Percentiles rank a stretch among this genome's conserved stretches.
phyloP scores from a whole-genome alignment of 768 basidiomycete species.

The Collybia mongolica region DNA sequence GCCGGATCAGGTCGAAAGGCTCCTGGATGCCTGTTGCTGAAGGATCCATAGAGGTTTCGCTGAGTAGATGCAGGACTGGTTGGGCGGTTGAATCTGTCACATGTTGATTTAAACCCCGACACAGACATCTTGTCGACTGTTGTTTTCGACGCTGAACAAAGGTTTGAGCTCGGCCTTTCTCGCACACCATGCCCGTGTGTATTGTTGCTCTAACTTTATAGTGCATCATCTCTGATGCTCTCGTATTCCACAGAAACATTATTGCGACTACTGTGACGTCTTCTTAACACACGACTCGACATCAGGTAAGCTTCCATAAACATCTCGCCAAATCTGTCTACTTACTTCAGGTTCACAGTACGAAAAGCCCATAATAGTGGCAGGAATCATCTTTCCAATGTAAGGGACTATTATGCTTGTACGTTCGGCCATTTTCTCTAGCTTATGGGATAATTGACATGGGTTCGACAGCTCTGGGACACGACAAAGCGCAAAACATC shows the following conservation, averaged over 20 bases:
- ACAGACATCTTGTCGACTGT: constrained; percentile 9
- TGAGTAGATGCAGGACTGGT: constrained; percentile 22
- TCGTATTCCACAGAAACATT: constrained; percentile 68
- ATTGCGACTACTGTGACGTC: constrained; percentile 93
- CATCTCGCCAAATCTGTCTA: constrained; percentile 4
- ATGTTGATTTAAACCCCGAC: constrained; percentile 29
- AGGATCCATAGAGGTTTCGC: constrained; percentile 54
- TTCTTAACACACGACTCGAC: constrained; percentile 94
- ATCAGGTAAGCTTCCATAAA: constrained; percentile 56
- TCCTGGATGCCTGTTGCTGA: constrained; percentile 82
- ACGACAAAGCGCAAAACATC: constrained; percentile 97
- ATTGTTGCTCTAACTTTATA: constrained; percentile 6
- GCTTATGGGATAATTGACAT: constrained; percentile 5
- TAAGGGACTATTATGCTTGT: constrained; percentile 97
- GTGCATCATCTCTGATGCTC: background rate
- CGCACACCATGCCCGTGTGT: constrained; percentile 65
- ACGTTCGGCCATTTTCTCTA: constrained; percentile 18
- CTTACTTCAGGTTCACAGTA: constrained; percentile 45
- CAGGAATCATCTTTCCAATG: constrained; percentile 94
- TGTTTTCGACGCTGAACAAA: constrained; percentile 15
- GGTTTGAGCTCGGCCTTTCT: background rate
- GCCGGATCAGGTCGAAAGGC: constrained; percentile 95
- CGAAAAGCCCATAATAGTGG: constrained; percentile 99
- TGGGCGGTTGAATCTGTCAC: constrained; percentile 12
- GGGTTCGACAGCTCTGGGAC: constrained; percentile 63